phyloP scores from a whole-genome alignment of 1,139 yeast genomes.

The Candida sp. region DNA sequence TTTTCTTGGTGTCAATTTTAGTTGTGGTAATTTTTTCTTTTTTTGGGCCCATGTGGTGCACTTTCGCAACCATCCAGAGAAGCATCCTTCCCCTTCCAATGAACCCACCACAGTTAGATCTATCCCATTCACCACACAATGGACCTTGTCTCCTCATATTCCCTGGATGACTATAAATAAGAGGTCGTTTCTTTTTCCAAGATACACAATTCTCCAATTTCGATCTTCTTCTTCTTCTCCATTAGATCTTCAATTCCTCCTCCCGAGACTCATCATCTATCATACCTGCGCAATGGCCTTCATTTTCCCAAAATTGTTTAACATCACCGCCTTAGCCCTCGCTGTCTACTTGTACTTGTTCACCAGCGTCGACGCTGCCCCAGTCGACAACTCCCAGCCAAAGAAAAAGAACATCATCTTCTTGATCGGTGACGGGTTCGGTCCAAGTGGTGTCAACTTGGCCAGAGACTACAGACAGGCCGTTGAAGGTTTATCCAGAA shows the following conservation, averaged over 20 bases:
- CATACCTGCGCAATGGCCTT: slow-evolving; percentile 10
- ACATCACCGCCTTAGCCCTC: slow-evolving; percentile 12
- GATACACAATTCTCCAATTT: neutral
- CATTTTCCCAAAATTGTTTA: slow-evolving; percentile 12
- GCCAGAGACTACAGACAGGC: slow-evolving; percentile 67
- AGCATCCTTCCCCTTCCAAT: neutral
- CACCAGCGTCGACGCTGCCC: slow-evolving; percentile 12
- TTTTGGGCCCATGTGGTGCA: neutral
- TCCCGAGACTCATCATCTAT: neutral
- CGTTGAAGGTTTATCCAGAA: slow-evolving; percentile 46
- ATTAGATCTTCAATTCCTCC: neutral
- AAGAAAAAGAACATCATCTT: slow-evolving; percentile 67
- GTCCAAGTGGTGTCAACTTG: slow-evolving; percentile 77
- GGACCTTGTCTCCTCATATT: neutral
- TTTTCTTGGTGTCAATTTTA: neutral
- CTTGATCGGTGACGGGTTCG: slow-evolving; percentile 93
- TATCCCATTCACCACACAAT: neutral
- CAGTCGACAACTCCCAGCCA: slow-evolving; percentile 13
- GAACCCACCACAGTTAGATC: neutral
- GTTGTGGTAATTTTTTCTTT: neutral
- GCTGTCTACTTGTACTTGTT: slow-evolving; percentile 14
- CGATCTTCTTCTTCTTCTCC: neutral
- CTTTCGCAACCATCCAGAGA: neutral
- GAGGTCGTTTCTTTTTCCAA: neutral
- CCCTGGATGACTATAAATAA: neutral